Evolutionary conservation across 2,329 filamentous ascomycete genomes (phyloP).

Genomic region (Aspergillus fructus): DNA sequence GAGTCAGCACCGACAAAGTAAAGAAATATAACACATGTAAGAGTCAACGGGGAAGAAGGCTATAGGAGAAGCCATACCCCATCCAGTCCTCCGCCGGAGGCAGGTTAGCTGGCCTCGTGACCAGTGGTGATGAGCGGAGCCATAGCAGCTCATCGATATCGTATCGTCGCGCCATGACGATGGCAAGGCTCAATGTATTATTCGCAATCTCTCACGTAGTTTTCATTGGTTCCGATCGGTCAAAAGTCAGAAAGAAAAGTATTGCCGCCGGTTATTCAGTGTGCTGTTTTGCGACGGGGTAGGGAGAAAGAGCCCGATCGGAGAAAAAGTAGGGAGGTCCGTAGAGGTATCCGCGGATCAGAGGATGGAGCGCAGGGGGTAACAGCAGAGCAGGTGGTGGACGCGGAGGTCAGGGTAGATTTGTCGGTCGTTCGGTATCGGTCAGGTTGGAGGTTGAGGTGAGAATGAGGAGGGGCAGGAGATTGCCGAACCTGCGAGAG

Average conservation of each 20-base stretch:
- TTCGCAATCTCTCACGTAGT: slow-evolving; percentile 22
- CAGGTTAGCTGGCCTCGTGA: slow-evolving; percentile 73
- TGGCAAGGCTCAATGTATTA: slow-evolving; percentile 19
- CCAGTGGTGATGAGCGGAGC: slow-evolving; percentile 79
- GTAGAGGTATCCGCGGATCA: neutral
- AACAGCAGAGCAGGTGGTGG: neutral
- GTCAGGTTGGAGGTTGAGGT: slow-evolving; percentile 9
- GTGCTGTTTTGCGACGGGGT: neutral
- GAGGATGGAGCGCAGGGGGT: neutral
- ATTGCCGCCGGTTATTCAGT: slow-evolving; percentile 1
- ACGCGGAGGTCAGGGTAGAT: slow-evolving; percentile 11
- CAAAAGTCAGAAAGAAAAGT: slow-evolving; percentile 3
- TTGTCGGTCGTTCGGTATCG: slow-evolving; percentile 16
- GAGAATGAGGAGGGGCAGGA: slow-evolving; percentile 20
- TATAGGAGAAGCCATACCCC: slow-evolving; percentile 59
- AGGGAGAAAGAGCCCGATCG: neutral
- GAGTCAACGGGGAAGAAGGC: neutral
- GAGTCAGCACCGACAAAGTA: slow-evolving; percentile 21
- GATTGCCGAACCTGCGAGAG: neutral
- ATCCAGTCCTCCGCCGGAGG: slow-evolving; percentile 94
- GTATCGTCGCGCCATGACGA: slow-evolving; percentile 60
- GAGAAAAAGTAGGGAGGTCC: neutral
- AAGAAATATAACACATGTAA: neutral
- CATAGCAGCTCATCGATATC: slow-evolving; percentile 71
- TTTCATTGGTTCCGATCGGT: slow-evolving; percentile 28